A percentile compares a stretch with the other conserved stretches of the same genome.
Conservation (phyloP, 1,284 basidiomycete species). For the Irpex sp. region DNA sequence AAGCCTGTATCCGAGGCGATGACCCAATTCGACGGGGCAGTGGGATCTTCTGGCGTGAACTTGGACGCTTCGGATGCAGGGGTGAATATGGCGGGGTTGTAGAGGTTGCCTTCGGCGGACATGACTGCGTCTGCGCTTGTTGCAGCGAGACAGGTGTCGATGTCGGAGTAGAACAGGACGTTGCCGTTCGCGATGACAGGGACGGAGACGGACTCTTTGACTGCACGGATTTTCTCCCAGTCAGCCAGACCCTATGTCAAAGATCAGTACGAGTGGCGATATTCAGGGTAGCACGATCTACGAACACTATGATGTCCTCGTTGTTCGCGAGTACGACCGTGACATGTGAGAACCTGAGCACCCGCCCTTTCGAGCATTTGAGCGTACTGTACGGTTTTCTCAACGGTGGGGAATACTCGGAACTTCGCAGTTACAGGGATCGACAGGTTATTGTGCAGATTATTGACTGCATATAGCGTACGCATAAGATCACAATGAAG, state of each 20-base stretch:
- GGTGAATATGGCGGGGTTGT: constrained; percentile 85
- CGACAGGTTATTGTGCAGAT: constrained; percentile 76
- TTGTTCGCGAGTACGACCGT: constrained; percentile 89
- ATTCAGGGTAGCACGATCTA: constrained; percentile 10
- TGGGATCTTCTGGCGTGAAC: constrained; percentile 6
- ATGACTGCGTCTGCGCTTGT: constrained; percentile 93
- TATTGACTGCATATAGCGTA: constrained; percentile 59
- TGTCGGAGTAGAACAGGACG: constrained; percentile 82
- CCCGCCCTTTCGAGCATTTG: constrained; percentile 93
- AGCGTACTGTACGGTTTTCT: constrained; percentile 91
- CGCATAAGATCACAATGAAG: not conserved
- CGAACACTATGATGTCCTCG: constrained; percentile 75
- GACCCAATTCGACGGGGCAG: constrained; percentile 25
- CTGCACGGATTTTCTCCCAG: constrained; percentile 33
- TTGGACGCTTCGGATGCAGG: constrained; percentile 14
- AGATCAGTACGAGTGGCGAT: constrained; percentile 7
- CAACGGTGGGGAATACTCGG: constrained; percentile 82
- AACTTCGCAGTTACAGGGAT: constrained; percentile 97
- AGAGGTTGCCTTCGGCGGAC: constrained; percentile 94
- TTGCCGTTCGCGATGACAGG: constrained; percentile 99
- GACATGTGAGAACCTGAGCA: constrained; percentile 93
- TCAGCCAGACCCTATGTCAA: constrained; percentile 42
- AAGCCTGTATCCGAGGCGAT: constrained; percentile 33
- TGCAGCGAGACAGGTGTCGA: constrained; percentile 69
- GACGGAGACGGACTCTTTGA: constrained; percentile 71